These are phyloP conservation scores for Arabidopsis hybrid DNA, from an alignment of 441 rosid species.

Conservation along the genomic window DNA sequence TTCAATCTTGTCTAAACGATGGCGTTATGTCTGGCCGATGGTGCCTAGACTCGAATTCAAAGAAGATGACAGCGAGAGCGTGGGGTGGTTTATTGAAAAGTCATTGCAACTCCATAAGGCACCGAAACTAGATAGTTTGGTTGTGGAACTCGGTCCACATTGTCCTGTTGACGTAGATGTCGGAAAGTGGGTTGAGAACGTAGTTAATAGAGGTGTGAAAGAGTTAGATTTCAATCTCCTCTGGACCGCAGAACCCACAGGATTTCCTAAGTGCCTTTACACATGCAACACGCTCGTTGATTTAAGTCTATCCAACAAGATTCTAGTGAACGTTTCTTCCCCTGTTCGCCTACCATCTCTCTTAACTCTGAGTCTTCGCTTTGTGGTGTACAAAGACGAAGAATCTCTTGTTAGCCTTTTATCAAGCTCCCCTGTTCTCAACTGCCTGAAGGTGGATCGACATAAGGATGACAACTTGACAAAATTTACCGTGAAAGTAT, in stretches of 20 bases:
- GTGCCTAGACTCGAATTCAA: background rate
- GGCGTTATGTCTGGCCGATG: constrained; percentile 17
- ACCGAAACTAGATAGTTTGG: background rate
- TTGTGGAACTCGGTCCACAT: background rate
- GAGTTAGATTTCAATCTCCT: background rate
- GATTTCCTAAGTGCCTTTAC: constrained; percentile 17
- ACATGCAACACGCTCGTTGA: constrained; percentile 17
- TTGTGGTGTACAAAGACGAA: constrained; percentile 24
- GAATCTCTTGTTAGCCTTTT: constrained; percentile 14
- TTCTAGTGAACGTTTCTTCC: constrained; percentile 21
- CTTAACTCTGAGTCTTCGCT: background rate
- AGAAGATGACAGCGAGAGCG: background rate
- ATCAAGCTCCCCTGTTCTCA: constrained; percentile 17
- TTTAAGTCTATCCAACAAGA: background rate
- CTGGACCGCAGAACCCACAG: background rate
- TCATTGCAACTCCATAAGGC: constrained; percentile 23
- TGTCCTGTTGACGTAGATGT: constrained; percentile 6
- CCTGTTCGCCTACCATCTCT: constrained; percentile 4
- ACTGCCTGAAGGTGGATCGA: background rate
- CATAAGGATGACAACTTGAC: background rate
- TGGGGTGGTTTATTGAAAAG: background rate
- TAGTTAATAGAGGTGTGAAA: background rate
- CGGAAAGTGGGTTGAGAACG: background rate
- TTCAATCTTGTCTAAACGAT: constrained; percentile 25
- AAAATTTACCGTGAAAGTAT: background rate